Evolutionary conservation across 192 early-diverging fungal genomes (phyloP).

Genomic region (Coemansia asiatica): DNA sequence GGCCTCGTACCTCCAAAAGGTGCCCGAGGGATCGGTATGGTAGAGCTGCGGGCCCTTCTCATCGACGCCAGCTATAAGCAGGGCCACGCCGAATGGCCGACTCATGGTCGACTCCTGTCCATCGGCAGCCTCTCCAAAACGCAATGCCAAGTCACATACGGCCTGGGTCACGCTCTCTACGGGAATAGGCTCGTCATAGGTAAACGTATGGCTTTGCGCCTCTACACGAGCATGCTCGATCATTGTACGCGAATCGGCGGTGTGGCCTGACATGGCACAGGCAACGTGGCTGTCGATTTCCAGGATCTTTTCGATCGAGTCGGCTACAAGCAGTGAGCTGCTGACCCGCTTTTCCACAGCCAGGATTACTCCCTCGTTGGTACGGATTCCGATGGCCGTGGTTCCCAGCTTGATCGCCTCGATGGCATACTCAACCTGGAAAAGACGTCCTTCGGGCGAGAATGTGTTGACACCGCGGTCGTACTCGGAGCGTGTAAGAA

Average conservation of each 20-base stretch:
- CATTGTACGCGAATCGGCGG: conserved; percentile 96
- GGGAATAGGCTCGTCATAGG: conserved; percentile 93
- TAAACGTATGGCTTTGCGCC: conserved; percentile 95
- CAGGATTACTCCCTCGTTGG: conserved; percentile 87
- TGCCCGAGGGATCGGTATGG: conserved; percentile 98
- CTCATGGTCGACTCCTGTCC: conserved; percentile 98
- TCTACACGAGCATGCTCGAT: conserved; percentile 97
- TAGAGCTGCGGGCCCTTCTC: conserved; percentile 97
- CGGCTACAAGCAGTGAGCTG: conserved; percentile 86
- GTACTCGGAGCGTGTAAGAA: conserved; percentile 83
- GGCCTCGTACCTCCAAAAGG: conserved; percentile 90
- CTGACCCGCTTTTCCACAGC: conserved; percentile 98
- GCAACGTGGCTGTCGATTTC: conserved; percentile 95
- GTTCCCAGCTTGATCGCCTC: conserved; percentile 99
- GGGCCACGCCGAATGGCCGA: conserved; percentile 97
- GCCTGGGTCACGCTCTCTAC: conserved; percentile 97
- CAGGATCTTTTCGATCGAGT: conserved; percentile 97
- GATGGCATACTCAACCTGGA: conserved; percentile 99
- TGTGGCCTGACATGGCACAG: conserved; percentile 96
- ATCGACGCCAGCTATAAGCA: conserved; percentile 95
- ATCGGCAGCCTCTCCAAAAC: conserved; percentile 96
- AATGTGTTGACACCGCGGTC: conserved; percentile 99
- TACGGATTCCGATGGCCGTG: conserved; percentile 97
- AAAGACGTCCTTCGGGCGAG: conserved; percentile 97
- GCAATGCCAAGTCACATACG: conserved; percentile 94